phyloP scores from a whole-genome alignment of 345 rosid species.

The Turritis glabra region DNA sequence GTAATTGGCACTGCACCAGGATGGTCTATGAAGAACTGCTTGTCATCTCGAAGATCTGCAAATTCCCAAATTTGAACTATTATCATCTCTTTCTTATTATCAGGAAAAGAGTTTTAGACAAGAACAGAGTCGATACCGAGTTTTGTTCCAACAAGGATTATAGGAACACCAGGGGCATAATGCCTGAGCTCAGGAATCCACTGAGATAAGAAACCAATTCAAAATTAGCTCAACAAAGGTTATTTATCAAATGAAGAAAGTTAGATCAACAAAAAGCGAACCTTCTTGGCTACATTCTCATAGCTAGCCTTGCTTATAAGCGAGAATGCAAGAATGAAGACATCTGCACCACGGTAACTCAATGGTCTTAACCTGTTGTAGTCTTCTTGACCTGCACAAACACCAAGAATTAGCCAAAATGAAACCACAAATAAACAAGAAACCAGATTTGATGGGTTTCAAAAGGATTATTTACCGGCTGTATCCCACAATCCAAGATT shows the following conservation, averaged over 20 bases:
- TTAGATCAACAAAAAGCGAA: constrained; percentile 19
- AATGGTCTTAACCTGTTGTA: constrained; percentile 86
- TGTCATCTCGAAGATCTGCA: constrained; percentile 77
- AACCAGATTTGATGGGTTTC: constrained; percentile 1
- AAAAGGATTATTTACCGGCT: constrained; percentile 59
- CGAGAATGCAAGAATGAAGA: constrained; percentile 93
- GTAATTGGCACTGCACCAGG: constrained; percentile 76
- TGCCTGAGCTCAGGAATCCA: constrained; percentile 97
- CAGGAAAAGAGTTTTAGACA: not conserved
- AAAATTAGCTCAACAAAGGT: constrained; percentile 8
- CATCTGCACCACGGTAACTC: constrained; percentile 95
- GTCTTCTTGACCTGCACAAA: constrained; percentile 83
- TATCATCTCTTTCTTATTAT: not conserved
- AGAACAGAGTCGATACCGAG: constrained; percentile 52
- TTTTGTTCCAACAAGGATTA: constrained; percentile 86
- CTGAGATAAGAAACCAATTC: constrained; percentile 46
- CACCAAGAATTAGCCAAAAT: constrained; percentile 13
- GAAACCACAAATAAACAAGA: not conserved
- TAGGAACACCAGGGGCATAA: constrained; percentile 87
- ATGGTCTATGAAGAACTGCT: constrained; percentile 68
- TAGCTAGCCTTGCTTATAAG: constrained; percentile 99
- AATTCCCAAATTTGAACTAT: constrained; percentile 19
- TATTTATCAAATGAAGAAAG: not conserved
- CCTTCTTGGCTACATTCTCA: constrained; percentile 95
- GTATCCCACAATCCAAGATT: constrained; percentile 97